Conservation (phyloP, 2,329 filamentous ascomycete genomes). For the Ciborinia camelliae region DNA sequence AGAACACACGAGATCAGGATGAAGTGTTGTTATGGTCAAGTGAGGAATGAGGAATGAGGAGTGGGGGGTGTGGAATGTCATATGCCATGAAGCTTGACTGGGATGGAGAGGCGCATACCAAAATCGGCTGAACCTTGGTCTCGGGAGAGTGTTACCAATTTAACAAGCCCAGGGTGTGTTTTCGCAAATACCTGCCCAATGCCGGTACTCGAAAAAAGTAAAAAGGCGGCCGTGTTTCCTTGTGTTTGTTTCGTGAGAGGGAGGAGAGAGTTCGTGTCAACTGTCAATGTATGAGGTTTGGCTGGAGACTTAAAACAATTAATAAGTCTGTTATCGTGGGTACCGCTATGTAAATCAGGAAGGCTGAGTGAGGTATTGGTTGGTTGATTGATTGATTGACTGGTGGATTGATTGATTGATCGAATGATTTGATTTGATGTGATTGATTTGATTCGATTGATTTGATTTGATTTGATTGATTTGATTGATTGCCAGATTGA, state of each 20-base stretch:
- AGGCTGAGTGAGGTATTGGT: too few relatives aligned
- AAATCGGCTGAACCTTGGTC: constrained; percentile 16
- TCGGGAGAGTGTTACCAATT: constrained; percentile 16
- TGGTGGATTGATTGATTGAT: too few relatives aligned
- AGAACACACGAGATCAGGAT: constrained; percentile 13
- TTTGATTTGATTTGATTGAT: too few relatives aligned
- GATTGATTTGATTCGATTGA: too few relatives aligned
- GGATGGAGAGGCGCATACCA: constrained; percentile 8
- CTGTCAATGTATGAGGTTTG: constrained; percentile 1
- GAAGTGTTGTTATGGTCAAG: constrained; percentile 11
- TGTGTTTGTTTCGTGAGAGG: background rate
- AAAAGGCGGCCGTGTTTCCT: background rate
- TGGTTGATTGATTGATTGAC: too few relatives aligned
- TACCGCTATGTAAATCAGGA: background rate
- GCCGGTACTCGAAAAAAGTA: background rate
- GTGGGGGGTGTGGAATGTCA: constrained; percentile 15
- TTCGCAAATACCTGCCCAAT: background rate
- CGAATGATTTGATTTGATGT: too few relatives aligned
- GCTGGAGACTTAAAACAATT: background rate
- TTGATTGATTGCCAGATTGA: background rate
- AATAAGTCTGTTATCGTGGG: background rate
- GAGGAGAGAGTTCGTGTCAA: background rate
- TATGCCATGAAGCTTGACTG: constrained; percentile 3
- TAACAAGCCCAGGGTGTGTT: background rate
- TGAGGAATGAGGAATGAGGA: constrained; percentile 10